These are phyloP conservation scores for Trypanosoma cruzi DNA, from an alignment of 208 protist species.

Conservation along the genomic window DNA sequence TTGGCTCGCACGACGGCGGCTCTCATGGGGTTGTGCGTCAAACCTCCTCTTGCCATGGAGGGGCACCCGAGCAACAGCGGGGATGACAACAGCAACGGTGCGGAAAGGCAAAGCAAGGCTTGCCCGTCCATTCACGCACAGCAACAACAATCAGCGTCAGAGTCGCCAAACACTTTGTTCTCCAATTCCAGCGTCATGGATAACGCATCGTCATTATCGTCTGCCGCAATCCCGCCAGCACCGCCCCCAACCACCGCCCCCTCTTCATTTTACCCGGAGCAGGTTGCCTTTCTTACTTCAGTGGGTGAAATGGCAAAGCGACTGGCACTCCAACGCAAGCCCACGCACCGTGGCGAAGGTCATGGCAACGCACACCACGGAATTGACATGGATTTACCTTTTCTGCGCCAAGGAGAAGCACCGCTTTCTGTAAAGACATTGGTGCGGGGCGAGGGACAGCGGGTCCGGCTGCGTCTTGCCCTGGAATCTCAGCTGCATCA, in stretches of 20 bases:
- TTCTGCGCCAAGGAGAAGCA: neutral
- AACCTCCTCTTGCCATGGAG: neutral
- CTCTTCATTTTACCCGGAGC: neutral
- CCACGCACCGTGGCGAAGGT: neutral
- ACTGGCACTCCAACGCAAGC: neutral
- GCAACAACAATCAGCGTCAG: neutral
- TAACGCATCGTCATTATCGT: neutral
- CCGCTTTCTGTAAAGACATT: conserved; percentile 29
- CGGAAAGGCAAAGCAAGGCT: neutral
- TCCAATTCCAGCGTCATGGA: neutral
- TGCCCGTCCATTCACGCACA: neutral
- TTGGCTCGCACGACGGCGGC: neutral
- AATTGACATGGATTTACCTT: neutral
- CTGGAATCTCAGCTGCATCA: neutral
- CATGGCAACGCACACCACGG: neutral
- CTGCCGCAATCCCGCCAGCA: neutral
- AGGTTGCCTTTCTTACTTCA: conserved; percentile 15
- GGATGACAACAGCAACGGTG: neutral
- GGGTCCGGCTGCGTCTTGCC: conserved; percentile 37
- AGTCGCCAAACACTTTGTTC: neutral
- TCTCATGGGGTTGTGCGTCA: conserved; percentile 13
- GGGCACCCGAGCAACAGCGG: neutral
- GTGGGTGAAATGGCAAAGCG: conserved; percentile 19
- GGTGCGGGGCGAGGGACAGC: conserved; percentile 32
- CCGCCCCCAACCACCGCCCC: neutral